Base-by-base conservation (phyloP, 2,329 filamentous ascomycete species). In the Tolypocladium nubicola region DNA sequence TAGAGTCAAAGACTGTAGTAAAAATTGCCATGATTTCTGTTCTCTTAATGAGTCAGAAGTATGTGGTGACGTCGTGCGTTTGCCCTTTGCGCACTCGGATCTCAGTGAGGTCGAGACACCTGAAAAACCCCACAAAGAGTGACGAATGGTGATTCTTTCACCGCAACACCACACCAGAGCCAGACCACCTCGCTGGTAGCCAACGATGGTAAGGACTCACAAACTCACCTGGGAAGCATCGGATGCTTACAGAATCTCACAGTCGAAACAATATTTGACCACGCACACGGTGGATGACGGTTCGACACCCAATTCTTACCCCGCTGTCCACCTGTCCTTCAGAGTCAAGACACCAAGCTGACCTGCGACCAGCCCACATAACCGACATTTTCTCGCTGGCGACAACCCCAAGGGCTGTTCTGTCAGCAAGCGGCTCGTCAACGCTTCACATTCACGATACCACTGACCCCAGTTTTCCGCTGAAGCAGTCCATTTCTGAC, bases 181-280 rank as follows among this genome's bases (percentile, higher is more conserved):
- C 30, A 21, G 47, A 37, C 47, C 47, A 52, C 19, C 47, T 8
- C 10, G n/a, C 19, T 35, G 47, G 47, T 30, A 21, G 47, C 23
- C 47, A 39, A 23, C 55, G n/a, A 56, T 56, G 55, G 55, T 53
- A 8, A 43, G 54, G 30, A 30, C n/a, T 26, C 23, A 30, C 38
- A 19, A 37, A 52, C 6, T 33, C 30, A 52, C 30, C n/a, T 37
- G 7, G 11, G 19, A 6, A 14, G n/a, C 1, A 21, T 6, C 19
- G 38, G 21, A 56, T 26, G 56, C 56, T 61, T 26, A 62, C 53
- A 14, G 14, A 14, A 3, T 30, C 10, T 52, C 10, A 21, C 59
- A 97, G 94, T 99, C 94, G 57, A 97, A 97, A 78, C 94, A 97
- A 86, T 99, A 97, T 72, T 83, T 99, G 61, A 95, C 93, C 67